phyloP scores from a whole-genome alignment of 345 rosid species.

The Syzygium oleosum region DNA sequence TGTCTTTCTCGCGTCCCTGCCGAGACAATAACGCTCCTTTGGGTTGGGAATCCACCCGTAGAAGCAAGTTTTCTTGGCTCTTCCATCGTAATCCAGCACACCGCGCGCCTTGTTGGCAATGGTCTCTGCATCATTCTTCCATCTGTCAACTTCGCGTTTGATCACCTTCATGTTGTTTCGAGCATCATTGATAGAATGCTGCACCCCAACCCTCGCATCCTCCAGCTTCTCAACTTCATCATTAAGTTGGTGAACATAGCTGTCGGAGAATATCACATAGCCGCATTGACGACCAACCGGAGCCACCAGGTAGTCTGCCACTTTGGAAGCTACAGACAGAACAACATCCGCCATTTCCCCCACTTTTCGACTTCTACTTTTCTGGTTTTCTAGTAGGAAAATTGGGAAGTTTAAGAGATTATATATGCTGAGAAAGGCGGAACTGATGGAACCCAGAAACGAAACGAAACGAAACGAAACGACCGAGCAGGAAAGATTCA shows the following conservation, averaged over 20 bases:
- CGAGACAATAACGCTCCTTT: rapidly evolving
- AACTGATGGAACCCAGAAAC: background rate
- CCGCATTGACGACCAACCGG: rapidly evolving
- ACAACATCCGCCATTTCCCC: background rate
- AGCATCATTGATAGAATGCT: too few relatives aligned
- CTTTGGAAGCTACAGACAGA: rapidly evolving
- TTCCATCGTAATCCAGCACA: rapidly evolving
- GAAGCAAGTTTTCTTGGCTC: background rate
- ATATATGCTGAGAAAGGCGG: background rate
- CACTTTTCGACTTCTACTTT: background rate
- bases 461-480: background rate
- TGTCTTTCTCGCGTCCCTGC: background rate
- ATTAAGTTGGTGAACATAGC: background rate
- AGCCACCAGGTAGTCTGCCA: background rate
- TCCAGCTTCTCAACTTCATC: background rate
- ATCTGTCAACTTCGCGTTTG: too few relatives aligned
- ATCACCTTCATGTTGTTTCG: too few relatives aligned
- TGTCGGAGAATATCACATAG: rapidly evolving
- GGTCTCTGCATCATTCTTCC: too few relatives aligned
- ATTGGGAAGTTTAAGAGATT: background rate
- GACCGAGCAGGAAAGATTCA: background rate
- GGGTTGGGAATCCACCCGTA: background rate
- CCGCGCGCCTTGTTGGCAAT: rapidly evolving
- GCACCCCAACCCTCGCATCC: rapidly evolving
- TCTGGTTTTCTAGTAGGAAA: background rate